phyloP scores from a whole-genome alignment of 2,329 filamentous ascomycete species.

The Diaporthe batatas region DNA sequence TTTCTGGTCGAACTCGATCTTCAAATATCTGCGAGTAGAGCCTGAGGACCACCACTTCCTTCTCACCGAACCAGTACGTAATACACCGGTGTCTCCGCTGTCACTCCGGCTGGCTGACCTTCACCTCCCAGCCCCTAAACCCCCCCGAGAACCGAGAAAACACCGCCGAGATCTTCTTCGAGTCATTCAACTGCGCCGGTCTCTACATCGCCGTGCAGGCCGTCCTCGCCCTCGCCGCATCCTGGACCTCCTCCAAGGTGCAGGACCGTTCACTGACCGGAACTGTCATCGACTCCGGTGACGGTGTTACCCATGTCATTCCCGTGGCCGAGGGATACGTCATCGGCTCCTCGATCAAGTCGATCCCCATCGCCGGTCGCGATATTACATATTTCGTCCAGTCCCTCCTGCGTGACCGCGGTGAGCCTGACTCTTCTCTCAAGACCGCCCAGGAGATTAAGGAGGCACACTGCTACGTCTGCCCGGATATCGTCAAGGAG shows the following conservation, averaged over 20 bases:
- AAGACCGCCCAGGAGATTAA: conserved; percentile 99
- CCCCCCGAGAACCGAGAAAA: conserved; percentile 99
- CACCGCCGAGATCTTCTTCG: conserved; percentile 99
- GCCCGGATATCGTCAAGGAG: conserved; percentile 98
- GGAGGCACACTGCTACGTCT: conserved; percentile 98
- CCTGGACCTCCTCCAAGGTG: conserved; percentile 98
- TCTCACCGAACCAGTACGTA: conserved; percentile 90
- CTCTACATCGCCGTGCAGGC: conserved; percentile 99
- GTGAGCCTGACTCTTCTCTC: conserved; percentile 94
- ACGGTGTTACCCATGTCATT: conserved; percentile 99
- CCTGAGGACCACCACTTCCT: conserved; percentile 99
- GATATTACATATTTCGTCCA: conserved; percentile 99
- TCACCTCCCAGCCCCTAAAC: conserved; percentile 81
- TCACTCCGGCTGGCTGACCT: conserved; percentile 2
- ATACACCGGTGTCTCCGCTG: not conserved
- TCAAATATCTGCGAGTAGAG: conserved; percentile 98
- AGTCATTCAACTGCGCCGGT: conserved; percentile 99
- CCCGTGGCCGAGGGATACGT: conserved; percentile 99
- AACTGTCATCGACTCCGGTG: conserved; percentile 98
- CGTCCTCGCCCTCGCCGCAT: conserved; percentile 94
- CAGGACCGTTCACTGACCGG: conserved; percentile 95
- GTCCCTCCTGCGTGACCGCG: conserved; percentile 92
- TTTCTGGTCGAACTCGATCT: conserved; percentile 99
- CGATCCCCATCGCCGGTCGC: conserved; percentile 95
- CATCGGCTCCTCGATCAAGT: conserved; percentile 99